Evolutionary conservation across 495 filamentous ascomycete genomes (phyloP).

Genomic region (Trichocladium uniseriatum): DNA sequence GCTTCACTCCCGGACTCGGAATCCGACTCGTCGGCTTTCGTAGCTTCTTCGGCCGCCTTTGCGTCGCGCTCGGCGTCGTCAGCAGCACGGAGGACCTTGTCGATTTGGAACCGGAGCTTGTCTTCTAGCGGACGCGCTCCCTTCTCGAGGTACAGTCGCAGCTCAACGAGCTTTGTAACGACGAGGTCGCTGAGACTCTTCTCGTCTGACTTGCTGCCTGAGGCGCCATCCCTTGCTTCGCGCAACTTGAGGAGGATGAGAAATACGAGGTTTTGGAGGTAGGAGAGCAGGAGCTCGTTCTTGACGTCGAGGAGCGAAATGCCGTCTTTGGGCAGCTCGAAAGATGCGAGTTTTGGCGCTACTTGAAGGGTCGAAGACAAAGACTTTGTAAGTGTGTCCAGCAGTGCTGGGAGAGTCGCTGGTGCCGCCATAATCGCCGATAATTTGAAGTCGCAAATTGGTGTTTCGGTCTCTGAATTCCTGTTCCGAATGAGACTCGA

Average conservation of each 20-base stretch:
- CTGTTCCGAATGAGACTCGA: background rate
- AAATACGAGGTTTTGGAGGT: conserved; percentile 89
- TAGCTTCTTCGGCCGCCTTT: conserved; percentile 19
- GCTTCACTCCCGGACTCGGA: conserved; percentile 31
- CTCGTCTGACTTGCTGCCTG: conserved; percentile 25
- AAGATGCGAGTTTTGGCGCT: conserved; percentile 47
- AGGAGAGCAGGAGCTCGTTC: conserved; percentile 89
- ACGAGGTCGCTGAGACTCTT: conserved; percentile 42
- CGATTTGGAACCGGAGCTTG: conserved; percentile 76
- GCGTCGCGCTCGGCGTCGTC: conserved; percentile 54
- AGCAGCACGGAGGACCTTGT: conserved; percentile 79
- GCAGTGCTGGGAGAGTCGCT: conserved; percentile 45
- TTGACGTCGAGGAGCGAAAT: conserved; percentile 92
- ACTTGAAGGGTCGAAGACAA: conserved; percentile 51
- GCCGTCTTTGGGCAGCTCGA: conserved; percentile 63
- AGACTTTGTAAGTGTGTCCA: conserved; percentile 55
- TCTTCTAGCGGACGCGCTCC: conserved; percentile 84
- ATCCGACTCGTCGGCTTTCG: conserved; percentile 29
- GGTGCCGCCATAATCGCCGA: conserved; percentile 36
- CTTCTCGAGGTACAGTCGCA: conserved; percentile 80
- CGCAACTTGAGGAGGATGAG: conserved; percentile 75
- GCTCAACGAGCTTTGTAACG: conserved; percentile 72
- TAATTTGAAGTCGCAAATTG: background rate
- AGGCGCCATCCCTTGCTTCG: conserved; percentile 34
- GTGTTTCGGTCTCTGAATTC: no score